phyloP scores from a whole-genome alignment of 805 yeast genomes.

The Pichia nakasei region DNA sequence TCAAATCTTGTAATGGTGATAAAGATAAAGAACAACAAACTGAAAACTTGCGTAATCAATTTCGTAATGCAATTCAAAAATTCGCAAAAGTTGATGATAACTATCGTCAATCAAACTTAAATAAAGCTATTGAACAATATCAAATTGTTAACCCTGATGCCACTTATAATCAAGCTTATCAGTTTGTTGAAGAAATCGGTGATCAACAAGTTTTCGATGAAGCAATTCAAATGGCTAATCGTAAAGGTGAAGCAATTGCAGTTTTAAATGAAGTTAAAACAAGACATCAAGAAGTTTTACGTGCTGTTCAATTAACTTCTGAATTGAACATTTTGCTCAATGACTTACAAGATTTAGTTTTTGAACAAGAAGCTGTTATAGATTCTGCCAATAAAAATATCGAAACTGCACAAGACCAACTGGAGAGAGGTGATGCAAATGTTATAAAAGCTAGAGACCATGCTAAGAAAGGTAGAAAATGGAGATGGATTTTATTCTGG shows the following conservation, averaged over 20 bases:
- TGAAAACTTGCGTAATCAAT: constrained; percentile 76
- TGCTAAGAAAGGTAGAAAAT: constrained; percentile 85
- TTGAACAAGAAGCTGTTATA: constrained; percentile 87
- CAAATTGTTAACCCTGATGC: constrained; percentile 83
- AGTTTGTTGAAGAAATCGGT: constrained; percentile 75
- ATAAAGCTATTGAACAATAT: constrained; percentile 89
- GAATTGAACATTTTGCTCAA: constrained; percentile 91
- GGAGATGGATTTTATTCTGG: constrained; percentile 79
- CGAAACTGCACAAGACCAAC: constrained; percentile 75
- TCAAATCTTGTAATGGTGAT: constrained; percentile 61
- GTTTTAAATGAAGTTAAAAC: constrained; percentile 93
- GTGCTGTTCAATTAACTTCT: constrained; percentile 91
- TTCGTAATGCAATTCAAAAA: constrained; percentile 77
- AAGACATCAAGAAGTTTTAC: constrained; percentile 89
- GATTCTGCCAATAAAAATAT: constrained; percentile 78
- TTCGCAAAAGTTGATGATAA: constrained; percentile 81
- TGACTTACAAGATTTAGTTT: constrained; percentile 93
- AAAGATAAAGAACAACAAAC: constrained; percentile 83
- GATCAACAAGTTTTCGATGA: constrained; percentile 92
- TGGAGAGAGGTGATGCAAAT: constrained; percentile 92
- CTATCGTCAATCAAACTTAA: constrained; percentile 74
- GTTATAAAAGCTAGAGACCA: constrained; percentile 81
- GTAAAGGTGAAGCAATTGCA: constrained; percentile 91
- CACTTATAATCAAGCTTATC: constrained; percentile 71
- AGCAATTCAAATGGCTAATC: constrained; percentile 76